phyloP scores from a whole-genome alignment of 805 yeast genomes.

The Suhomyces kilbournensis region DNA sequence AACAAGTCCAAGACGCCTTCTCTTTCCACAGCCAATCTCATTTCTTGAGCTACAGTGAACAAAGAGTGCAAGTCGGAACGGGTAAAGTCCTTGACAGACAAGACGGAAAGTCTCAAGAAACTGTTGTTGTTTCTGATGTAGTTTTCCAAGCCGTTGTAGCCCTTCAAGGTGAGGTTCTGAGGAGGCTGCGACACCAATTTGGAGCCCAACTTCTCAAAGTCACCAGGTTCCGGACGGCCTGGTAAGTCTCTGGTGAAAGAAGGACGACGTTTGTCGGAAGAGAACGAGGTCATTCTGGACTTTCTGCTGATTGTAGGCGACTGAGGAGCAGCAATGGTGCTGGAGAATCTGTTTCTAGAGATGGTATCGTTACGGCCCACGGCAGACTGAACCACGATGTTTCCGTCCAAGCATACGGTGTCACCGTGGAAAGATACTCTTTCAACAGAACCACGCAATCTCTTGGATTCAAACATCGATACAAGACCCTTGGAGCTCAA shows the following conservation, averaged over 20 bases:
- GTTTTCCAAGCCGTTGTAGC: constrained; percentile 75
- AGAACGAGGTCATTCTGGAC: constrained; percentile 37
- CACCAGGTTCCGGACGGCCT: constrained; percentile 31
- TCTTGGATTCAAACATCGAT: constrained; percentile 40
- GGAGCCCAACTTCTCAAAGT: constrained; percentile 52
- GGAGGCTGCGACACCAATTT: constrained; percentile 72
- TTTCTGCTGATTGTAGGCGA: constrained; percentile 32
- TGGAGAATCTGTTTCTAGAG: constrained; percentile 44
- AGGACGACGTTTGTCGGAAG: constrained; percentile 32
- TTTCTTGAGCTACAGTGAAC: constrained; percentile 96
- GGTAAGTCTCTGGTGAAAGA: constrained; percentile 32
- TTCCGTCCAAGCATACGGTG: constrained; percentile 84
- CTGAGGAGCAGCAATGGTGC: constrained; percentile 22
- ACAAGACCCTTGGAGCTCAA: constrained; percentile 32
- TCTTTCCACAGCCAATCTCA: constrained; percentile 95
- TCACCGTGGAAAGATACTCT: constrained; percentile 77
- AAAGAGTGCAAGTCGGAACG: constrained; percentile 89
- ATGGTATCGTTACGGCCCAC: constrained; percentile 55
- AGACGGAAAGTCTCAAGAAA: constrained; percentile 81
- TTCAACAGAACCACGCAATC: constrained; percentile 78
- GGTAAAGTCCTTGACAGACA: constrained; percentile 83
- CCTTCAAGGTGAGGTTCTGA: constrained; percentile 52
- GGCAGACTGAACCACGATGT: constrained; percentile 56
- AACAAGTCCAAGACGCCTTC: constrained; percentile 89
- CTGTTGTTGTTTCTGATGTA: constrained; percentile 82